Conservation (phyloP, 352 stramenopile species). For the Globisporangium canariense region DNA sequence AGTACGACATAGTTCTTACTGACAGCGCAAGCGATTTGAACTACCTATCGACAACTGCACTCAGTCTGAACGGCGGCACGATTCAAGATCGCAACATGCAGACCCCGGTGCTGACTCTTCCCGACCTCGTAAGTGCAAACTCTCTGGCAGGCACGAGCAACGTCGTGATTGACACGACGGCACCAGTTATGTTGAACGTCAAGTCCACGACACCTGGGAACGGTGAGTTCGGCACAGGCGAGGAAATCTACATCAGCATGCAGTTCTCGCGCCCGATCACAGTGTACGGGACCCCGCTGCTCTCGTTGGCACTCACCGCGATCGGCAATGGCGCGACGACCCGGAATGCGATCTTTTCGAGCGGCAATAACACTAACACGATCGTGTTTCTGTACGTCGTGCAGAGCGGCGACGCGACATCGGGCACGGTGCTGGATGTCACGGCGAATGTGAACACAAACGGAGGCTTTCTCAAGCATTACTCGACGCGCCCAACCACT, state of each 20-base stretch:
- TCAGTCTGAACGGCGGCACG: conserved; percentile 46
- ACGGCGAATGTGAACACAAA: conserved; percentile 53
- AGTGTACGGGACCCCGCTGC: conserved; percentile 55
- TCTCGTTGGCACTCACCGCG: conserved; percentile 40
- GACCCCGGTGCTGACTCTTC: conserved; percentile 48
- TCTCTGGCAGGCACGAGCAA: conserved; percentile 50
- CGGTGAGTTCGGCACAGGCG: conserved; percentile 65
- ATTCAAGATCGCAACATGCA: conserved; percentile 75
- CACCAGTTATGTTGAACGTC: conserved; percentile 56
- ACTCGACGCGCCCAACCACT: conserved; percentile 62
- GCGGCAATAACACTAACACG: conserved; percentile 67
- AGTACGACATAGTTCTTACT: conserved; percentile 59
- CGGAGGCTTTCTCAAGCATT: conserved; percentile 68
- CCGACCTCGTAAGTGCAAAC: conserved; percentile 29
- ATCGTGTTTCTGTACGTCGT: conserved; percentile 75
- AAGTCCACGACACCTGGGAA: conserved; percentile 44
- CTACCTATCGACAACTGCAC: conserved; percentile 52
- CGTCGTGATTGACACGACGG: conserved; percentile 68
- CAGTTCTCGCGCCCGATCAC: conserved; percentile 59
- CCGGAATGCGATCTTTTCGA: conserved; percentile 40
- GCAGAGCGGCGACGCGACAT: conserved; percentile 46
- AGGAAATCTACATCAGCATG: conserved; percentile 57
- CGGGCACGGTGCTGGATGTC: conserved; percentile 38
- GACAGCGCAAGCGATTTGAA: conserved; percentile 55
- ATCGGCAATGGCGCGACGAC: conserved; percentile 34